Percentiles rank a stretch among this genome's conserved stretches.
Evolutionary conservation across 179 eudicot species (phyloP).

Genomic region (Corrigiola litoralis): DNA sequence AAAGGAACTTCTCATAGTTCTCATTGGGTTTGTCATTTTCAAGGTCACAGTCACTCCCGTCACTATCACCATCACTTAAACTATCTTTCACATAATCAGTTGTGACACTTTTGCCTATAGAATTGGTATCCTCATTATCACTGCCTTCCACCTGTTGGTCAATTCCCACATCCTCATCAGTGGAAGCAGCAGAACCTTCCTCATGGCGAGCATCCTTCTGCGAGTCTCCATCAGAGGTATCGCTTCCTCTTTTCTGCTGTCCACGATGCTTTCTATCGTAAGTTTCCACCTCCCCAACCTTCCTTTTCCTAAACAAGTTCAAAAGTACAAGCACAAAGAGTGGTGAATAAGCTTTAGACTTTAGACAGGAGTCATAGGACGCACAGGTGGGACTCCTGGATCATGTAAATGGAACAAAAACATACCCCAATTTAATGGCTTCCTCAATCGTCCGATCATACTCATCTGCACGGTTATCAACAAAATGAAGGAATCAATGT

Average conservation of each 20-base stretch:
- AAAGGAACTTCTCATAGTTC: slow-evolving; percentile 9
- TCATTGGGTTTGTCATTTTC: slow-evolving; percentile 14
- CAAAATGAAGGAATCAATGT: slow-evolving; percentile 1
- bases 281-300: slow-evolving; percentile 32
- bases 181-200: slow-evolving; percentile 25
- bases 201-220: slow-evolving; percentile 11
- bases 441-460: slow-evolving; percentile 70
- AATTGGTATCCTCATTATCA: slow-evolving; percentile 7
- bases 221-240: slow-evolving; percentile 20
- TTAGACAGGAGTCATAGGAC: no score
- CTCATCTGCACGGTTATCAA: slow-evolving; percentile 51
- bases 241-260: slow-evolving; percentile 15
- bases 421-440: slow-evolving; percentile 62
- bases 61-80: slow-evolving; percentile 22
- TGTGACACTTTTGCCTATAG: background rate
- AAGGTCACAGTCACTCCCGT: slow-evolving; percentile 26
- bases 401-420: background rate
- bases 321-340: background rate
- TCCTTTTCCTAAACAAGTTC: slow-evolving; percentile 47
- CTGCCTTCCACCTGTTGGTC: slow-evolving; percentile 22
- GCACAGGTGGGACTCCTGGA: background rate
- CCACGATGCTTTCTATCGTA: slow-evolving; percentile 19
- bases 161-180: slow-evolving; percentile 32
- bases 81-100: slow-evolving; percentile 17
- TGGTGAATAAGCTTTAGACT: background rate